phyloP scores from a whole-genome alignment of 2,329 filamentous ascomycete genomes.

The Tympanopsis confertula region DNA sequence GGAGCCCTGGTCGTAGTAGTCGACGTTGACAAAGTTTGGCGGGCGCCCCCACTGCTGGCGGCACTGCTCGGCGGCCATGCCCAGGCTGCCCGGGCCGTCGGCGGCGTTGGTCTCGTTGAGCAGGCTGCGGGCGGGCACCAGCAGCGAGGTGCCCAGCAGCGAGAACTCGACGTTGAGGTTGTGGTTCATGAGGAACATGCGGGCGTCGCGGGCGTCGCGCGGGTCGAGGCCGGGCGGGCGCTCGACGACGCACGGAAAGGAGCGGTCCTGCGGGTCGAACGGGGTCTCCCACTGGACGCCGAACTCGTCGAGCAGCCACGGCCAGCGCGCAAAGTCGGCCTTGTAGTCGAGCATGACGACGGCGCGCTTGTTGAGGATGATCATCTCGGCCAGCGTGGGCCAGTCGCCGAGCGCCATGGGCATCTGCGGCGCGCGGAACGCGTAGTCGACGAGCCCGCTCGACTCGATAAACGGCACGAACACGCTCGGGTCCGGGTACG shows the following conservation, averaged over 20 bases:
- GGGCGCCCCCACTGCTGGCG: slow-evolving; percentile 47
- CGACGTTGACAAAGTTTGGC: slow-evolving; percentile 71
- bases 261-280: slow-evolving; percentile 54
- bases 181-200: slow-evolving; percentile 78
- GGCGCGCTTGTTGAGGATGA: slow-evolving; percentile 57
- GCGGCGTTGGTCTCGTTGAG: slow-evolving; percentile 64
- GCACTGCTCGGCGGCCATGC: slow-evolving; percentile 52
- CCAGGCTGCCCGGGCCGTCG: slow-evolving; percentile 56
- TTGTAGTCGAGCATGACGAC: slow-evolving; percentile 78
- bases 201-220: slow-evolving; percentile 35
- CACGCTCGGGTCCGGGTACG: slow-evolving; percentile 47
- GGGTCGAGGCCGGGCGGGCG: slow-evolving; percentile 57
- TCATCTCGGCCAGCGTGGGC: slow-evolving; percentile 73
- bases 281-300: slow-evolving; percentile 83
- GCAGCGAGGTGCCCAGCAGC: slow-evolving; percentile 48
- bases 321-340: slow-evolving; percentile 67
- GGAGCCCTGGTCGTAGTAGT: slow-evolving; percentile 68
- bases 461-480: slow-evolving; percentile 60
- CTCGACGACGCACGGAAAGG: slow-evolving; percentile 69
- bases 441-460: slow-evolving; percentile 61
- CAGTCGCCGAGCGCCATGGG: slow-evolving; percentile 67
- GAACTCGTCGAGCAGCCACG: slow-evolving; percentile 83
- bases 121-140: slow-evolving; percentile 61
- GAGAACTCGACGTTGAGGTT: slow-evolving; percentile 74
- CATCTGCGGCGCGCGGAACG: slow-evolving; percentile 60